These are phyloP conservation scores for Mycena capillaripes DNA, from an alignment of 768 basidiomycete genomes.

Conservation along the genomic window DNA sequence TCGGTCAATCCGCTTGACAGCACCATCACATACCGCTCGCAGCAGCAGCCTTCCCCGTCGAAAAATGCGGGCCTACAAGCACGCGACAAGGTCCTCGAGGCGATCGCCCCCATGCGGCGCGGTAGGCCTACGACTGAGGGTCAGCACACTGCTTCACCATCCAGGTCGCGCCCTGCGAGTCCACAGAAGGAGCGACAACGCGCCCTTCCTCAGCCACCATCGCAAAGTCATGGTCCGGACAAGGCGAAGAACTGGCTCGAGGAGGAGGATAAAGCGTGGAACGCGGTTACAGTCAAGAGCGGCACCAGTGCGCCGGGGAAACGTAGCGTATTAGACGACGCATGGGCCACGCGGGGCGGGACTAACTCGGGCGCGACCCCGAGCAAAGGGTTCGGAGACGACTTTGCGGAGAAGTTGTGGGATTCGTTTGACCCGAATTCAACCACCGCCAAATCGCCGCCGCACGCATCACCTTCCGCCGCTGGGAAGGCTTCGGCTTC, in stretches of 20 bases:
- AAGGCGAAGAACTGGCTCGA: slow-evolving; percentile 50
- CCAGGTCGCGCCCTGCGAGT: slow-evolving; percentile 50
- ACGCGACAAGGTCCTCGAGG: slow-evolving; percentile 83
- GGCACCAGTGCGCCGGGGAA: slow-evolving; percentile 35
- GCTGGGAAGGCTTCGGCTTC: slow-evolving; percentile 38
- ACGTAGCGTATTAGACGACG: slow-evolving; percentile 45
- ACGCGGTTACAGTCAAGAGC: slow-evolving; percentile 49
- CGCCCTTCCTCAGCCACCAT: slow-evolving; percentile 24
- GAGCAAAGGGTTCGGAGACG: slow-evolving; percentile 73
- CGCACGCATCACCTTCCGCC: slow-evolving; percentile 22
- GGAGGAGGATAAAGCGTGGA: slow-evolving; percentile 67
- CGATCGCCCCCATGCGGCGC: slow-evolving; percentile 83
- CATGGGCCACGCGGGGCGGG: slow-evolving; percentile 55
- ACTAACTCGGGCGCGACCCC: slow-evolving; percentile 39
- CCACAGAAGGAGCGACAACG: slow-evolving; percentile 49
- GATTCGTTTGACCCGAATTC: slow-evolving; percentile 57
- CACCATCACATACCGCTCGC: slow-evolving; percentile 45
- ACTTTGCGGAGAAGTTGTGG: slow-evolving; percentile 73
- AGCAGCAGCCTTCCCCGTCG: slow-evolving; percentile 42
- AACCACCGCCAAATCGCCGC: slow-evolving; percentile 25
- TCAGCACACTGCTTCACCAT: slow-evolving; percentile 15
- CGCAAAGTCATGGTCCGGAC: slow-evolving; percentile 23
- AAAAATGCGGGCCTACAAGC: slow-evolving; percentile 74
- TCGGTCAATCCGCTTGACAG: slow-evolving; percentile 47
- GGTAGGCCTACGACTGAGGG: slow-evolving; percentile 67